A percentile compares a stretch with the other conserved stretches of the same genome.
phyloP scores from a whole-genome alignment of 495 filamentous ascomycete genomes.

The Aspergillus indologenus region DNA sequence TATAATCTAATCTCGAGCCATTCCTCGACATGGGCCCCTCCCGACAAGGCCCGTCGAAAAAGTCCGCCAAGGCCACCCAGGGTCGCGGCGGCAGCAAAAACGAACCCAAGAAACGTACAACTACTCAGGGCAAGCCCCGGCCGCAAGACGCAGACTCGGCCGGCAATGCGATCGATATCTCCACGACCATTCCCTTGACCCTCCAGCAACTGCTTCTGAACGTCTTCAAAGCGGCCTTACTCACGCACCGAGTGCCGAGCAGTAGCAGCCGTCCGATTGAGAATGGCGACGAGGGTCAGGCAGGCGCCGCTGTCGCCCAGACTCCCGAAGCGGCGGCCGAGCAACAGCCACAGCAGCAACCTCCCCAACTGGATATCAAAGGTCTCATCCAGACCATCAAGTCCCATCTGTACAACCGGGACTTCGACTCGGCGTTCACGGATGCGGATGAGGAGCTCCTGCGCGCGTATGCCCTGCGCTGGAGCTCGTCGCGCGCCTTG shows the following conservation, averaged over 20 bases:
- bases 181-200: conserved; percentile 38
- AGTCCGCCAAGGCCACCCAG: conserved; percentile 3
- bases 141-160: not conserved
- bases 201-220: conserved; percentile 76
- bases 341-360: too few relatives aligned
- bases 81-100: conserved; percentile 14
- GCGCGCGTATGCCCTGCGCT: conserved; percentile 79
- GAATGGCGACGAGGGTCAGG: not conserved
- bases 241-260: conserved; percentile 13
- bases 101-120: conserved; percentile 17
- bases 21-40: not conserved
- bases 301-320: conserved; percentile 13
- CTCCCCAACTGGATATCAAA: conserved; percentile 41
- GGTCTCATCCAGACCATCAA: conserved; percentile 75
- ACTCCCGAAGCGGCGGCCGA: conserved; percentile 13
- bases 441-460: conserved; percentile 59
- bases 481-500: conserved; percentile 78
- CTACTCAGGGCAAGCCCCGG: conserved; percentile 14
- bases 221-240: conserved; percentile 66
- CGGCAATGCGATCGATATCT: conserved; percentile 23
- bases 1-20: too few relatives aligned
- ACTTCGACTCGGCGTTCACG: conserved; percentile 76
- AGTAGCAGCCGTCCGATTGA: not conserved
- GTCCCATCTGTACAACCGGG: conserved; percentile 73
- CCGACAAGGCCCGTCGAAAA: not conserved